Conservation (phyloP, 164 flowering plant genomes). For the Hamamelis virginiana region DNA sequence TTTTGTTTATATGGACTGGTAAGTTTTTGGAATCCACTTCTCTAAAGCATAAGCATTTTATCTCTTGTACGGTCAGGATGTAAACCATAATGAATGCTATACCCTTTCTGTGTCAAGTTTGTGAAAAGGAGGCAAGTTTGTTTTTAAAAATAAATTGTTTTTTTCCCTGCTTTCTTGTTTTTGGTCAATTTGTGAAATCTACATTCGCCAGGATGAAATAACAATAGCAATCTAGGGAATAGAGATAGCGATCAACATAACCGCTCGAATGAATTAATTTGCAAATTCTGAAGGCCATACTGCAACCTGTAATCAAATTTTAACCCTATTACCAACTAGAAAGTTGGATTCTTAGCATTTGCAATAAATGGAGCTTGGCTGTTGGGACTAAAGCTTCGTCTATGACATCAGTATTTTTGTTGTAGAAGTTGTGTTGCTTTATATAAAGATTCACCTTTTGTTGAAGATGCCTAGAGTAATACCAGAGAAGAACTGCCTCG, state of each 20-base stretch:
- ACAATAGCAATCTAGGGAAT: neutral
- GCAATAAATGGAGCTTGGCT: neutral
- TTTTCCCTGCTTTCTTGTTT: no score
- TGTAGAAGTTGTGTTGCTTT: neutral
- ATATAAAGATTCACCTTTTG: neutral
- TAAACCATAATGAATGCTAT: neutral
- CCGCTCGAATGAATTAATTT: neutral
- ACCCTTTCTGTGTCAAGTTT: neutral
- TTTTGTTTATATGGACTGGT: constrained; percentile 96
- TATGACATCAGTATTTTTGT: neutral
- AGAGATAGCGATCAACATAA: neutral
- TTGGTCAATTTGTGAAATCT: neutral
- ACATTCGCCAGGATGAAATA: neutral
- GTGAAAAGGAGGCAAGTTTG: neutral
- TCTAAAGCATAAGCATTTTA: neutral
- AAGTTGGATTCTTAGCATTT: neutral
- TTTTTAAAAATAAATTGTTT: no score
- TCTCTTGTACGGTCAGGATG: neutral
- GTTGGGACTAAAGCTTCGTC: neutral
- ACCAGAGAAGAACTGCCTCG: no score
- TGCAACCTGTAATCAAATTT: neutral
- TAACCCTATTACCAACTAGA: neutral
- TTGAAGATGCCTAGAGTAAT: no score
- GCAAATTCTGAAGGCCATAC: neutral
- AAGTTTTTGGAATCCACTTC: constrained; percentile 22